Conservation (phyloP, 2,329 filamentous ascomycete genomes). For the Diaporthe eres region DNA sequence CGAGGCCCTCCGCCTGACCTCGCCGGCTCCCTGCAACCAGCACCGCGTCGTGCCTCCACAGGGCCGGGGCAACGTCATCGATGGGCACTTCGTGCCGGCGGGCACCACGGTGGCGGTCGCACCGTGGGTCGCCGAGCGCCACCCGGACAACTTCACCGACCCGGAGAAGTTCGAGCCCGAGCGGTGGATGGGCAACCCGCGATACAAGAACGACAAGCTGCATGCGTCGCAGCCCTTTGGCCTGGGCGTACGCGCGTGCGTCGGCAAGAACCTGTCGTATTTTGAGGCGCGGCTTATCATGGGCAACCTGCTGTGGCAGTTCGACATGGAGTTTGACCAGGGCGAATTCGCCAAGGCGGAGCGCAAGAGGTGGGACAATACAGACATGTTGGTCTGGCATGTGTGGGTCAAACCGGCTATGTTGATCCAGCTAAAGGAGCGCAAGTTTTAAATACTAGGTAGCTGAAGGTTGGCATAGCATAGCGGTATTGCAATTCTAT, state of each 20-base stretch:
- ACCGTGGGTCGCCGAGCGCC: neutral
- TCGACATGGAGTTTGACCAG: constrained; percentile 6
- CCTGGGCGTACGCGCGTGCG: neutral
- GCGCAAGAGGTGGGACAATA: constrained; percentile 8
- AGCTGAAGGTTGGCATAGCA: no score
- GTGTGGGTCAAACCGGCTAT: neutral
- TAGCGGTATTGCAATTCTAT: neutral
- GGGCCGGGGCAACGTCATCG: neutral
- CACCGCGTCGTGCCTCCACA: neutral
- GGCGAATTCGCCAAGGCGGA: neutral
- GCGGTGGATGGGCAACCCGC: neutral
- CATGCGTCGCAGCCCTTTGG: neutral
- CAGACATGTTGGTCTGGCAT: neutral
- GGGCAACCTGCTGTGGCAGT: neutral
- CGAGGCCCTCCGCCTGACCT: neutral
- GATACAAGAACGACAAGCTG: neutral
- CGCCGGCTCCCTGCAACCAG: neutral
- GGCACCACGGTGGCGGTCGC: neutral
- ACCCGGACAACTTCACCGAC: neutral
- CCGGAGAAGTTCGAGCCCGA: neutral
- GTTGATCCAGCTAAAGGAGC: neutral
- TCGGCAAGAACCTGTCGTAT: constrained; percentile 5
- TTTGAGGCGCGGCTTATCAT: neutral
- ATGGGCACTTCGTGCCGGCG: neutral
- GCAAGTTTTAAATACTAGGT: neutral